A percentile compares a stretch with the other conserved stretches of the same genome.
Conservation (phyloP, 768 basidiomycete genomes). For the Termitomyces sp. region DNA sequence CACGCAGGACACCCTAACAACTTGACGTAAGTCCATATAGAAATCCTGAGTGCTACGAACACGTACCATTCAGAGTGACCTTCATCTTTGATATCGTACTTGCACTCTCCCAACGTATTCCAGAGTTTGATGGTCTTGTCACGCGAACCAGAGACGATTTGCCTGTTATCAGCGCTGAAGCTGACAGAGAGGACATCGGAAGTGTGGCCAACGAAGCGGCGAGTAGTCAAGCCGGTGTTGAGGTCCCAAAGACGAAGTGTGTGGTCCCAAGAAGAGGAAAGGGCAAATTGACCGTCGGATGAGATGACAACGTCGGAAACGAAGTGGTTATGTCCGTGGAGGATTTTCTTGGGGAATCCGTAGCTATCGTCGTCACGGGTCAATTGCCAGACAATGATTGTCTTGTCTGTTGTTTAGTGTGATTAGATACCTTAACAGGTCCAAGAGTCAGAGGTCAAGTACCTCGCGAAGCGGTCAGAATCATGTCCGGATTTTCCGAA, state of each 20-base stretch:
- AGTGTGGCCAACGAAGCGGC: conserved; percentile 96
- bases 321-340: conserved; percentile 99
- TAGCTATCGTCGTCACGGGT: conserved; percentile 89
- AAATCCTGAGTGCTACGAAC: conserved; percentile 13
- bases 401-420: conserved; percentile 74
- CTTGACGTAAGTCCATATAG: conserved; percentile 1
- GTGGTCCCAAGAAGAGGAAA: conserved; percentile 99
- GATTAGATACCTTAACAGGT: conserved; percentile 13
- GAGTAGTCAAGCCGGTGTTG: conserved; percentile 94
- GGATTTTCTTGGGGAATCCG: conserved; percentile 95
- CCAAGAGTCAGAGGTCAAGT: conserved; percentile 20
- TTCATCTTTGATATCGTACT: conserved; percentile 99
- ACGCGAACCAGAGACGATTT: conserved; percentile 97
- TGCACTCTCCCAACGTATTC: conserved; percentile 99
- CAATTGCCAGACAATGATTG: conserved; percentile 98
- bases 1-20: conserved; percentile 91
- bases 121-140: conserved; percentile 98
- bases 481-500: conserved; percentile 98
- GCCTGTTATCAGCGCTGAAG: conserved; percentile 99
- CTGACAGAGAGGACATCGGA: conserved; percentile 98
- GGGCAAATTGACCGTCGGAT: conserved; percentile 98
- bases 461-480: conserved; percentile 98
- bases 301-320: conserved; percentile 99
- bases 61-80: conserved; percentile 92
- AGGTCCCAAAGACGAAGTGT: conserved; percentile 99